Percentiles rank a stretch among this genome's conserved stretches.
Evolutionary conservation across 2,329 filamentous ascomycete genomes (phyloP).

Genomic region (Calonectria multiphialidica): DNA sequence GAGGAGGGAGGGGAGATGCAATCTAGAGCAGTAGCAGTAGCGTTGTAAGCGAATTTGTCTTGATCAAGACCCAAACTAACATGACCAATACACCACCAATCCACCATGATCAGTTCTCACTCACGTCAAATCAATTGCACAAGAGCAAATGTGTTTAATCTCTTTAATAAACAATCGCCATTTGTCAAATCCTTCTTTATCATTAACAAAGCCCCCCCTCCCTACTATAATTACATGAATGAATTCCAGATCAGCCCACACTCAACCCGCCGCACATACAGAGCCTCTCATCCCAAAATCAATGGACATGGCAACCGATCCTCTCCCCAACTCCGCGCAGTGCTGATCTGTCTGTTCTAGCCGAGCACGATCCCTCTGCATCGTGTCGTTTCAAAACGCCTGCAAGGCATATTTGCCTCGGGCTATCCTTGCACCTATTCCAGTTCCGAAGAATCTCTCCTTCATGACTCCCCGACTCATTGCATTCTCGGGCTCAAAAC

Average conservation of each 20-base stretch:
- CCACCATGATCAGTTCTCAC: neutral
- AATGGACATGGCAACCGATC: conserved; percentile 15
- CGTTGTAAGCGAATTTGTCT: neutral
- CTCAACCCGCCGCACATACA: conserved; percentile 5
- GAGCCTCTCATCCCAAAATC: conserved; percentile 27
- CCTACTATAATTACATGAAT: conserved; percentile 28
- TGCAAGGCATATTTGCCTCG: neutral
- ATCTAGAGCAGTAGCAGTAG: neutral
- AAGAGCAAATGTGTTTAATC: neutral
- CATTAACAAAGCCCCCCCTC: conserved; percentile 3
- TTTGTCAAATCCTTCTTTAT: conserved; percentile 1
- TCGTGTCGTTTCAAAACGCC: conserved; percentile 2
- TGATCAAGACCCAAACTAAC: neutral
- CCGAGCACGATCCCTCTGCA: neutral
- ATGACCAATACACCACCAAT: neutral
- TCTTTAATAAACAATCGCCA: neutral
- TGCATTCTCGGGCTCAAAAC: neutral
- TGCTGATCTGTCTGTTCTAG: conserved; percentile 19
- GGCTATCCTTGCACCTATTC: neutral
- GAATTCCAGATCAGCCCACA: neutral
- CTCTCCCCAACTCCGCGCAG: conserved; percentile 35
- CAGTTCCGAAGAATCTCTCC: neutral
- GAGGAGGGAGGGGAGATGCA: neutral
- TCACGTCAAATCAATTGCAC: neutral
- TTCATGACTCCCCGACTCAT: neutral